Evolutionary conservation across 2,329 filamentous ascomycete species (phyloP).

Genomic region (Colletotrichum salicis): DNA sequence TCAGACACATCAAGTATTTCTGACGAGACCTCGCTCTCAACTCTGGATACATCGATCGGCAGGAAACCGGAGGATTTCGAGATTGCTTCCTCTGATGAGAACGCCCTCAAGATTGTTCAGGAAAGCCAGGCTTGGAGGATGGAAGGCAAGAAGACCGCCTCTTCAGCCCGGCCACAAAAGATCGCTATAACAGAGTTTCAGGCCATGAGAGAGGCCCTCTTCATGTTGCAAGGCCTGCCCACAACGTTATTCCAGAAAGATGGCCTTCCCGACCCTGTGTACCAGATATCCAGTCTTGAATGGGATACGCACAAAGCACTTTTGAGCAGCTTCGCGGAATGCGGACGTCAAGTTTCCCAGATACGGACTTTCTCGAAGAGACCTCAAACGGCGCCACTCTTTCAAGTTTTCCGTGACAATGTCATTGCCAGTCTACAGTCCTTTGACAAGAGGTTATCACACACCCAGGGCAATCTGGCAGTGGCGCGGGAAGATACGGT

Average conservation of each 20-base stretch:
- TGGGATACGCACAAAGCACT: constrained; percentile 62
- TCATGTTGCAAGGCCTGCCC: constrained; percentile 84
- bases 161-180: constrained; percentile 29
- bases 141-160: background rate
- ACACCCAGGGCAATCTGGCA: constrained; percentile 70
- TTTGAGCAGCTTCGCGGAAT: constrained; percentile 58
- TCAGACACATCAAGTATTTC: constrained; percentile 48
- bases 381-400: constrained; percentile 63
- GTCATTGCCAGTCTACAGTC: constrained; percentile 65
- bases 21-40: constrained; percentile 50
- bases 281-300: constrained; percentile 60
- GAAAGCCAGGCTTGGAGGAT: constrained; percentile 60
- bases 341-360: constrained; percentile 55
- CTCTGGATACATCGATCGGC: constrained; percentile 44
- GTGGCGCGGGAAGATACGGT: constrained; percentile 62
- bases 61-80: constrained; percentile 45
- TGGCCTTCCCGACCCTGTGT: constrained; percentile 51
- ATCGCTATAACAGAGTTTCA: constrained; percentile 33
- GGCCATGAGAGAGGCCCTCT: constrained; percentile 63
- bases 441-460: constrained; percentile 69
- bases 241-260: constrained; percentile 74
- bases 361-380: constrained; percentile 57
- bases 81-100: constrained; percentile 45
- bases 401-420: constrained; percentile 78
- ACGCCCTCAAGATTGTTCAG: constrained; percentile 45